Evolutionary conservation across 805 yeast species (phyloP).

Genomic region (Barnettozyma californica): DNA sequence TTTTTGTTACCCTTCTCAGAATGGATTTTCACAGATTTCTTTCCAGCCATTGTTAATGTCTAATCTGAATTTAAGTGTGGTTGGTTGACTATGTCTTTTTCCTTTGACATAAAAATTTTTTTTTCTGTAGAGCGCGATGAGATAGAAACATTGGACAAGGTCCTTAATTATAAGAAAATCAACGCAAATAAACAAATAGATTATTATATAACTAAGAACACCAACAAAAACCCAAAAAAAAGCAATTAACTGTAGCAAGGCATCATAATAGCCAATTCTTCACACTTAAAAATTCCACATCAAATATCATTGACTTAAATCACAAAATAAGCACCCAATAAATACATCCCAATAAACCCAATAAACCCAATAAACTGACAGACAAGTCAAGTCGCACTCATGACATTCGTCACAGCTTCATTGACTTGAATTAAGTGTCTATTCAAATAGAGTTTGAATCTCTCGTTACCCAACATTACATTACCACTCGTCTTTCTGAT

Average conservation of each 20-base stretch:
- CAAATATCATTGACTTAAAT: neutral
- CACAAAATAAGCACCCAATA: neutral
- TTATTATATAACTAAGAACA: neutral
- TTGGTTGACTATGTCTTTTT: neutral
- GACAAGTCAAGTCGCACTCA: constrained; percentile 15
- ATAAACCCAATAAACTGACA: neutral
- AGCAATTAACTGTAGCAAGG: neutral
- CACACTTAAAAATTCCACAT: neutral
- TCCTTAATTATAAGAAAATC: too few relatives aligned
- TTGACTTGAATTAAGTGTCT: constrained; percentile 35
- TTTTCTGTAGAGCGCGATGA: neutral
- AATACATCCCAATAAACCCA: neutral
- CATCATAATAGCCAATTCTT: neutral
- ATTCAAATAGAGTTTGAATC: constrained; percentile 39
- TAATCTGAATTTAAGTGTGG: neutral
- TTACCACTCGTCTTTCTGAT: constrained; percentile 41
- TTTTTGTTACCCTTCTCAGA: constrained; percentile 6
- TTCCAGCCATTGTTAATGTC: neutral
- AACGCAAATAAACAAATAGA: neutral
- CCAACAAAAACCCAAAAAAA: neutral
- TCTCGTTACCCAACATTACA: constrained; percentile 47
- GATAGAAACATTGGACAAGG: too few relatives aligned
- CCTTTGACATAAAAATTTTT: constrained; percentile 6
- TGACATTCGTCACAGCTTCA: constrained; percentile 33
- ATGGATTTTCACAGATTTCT: constrained; percentile 10